Base-by-base conservation (phyloP, 352 stramenopile species). In the Aphanomyces invadans region DNA sequence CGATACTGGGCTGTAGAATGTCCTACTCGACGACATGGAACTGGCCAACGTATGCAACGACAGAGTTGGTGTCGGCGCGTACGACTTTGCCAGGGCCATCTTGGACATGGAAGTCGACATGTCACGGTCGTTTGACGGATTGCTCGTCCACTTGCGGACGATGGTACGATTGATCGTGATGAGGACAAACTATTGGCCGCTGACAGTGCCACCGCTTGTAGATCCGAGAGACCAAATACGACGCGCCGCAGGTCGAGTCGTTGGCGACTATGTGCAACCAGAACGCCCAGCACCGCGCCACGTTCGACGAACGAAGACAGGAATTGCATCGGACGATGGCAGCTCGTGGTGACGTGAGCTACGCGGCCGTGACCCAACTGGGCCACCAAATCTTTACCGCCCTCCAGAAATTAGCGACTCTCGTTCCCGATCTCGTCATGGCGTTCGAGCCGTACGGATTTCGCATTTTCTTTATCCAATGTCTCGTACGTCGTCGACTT, bases 391-490 rank as follows among this genome's bases (percentile, higher is more conserved):
- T 42, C 15, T 42, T 15, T 42, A 15, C 36, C 15, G 36, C 36
- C 36, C 36, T 42, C 15, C 36, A 42, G 36, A 7, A 15, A 15
- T 15, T 42, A 7, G 7, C 36, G 36, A 42, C 36, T 15, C 36
- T 42, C 36, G 36, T 42, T 7, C 36, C 36, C 7, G 36, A 42
- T 15, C 36, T 42, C 15, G 15, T 42, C 36, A 7, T 42, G 36
- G 26, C 46, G 26, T 54, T 54, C 0, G 46, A 54, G 2, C n/a
- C 46, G 7, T 54, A 54, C 21, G 46, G 46, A 12, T 54, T 54
- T 54, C 46, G 46, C n/a, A 54, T 54, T 0, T 29, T 54, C 10
- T 54, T 54, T 54, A 54, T 54, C 26, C 46, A 54, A 29, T 54
- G 46, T n/a, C 46, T 54, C 10, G 46, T 54, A 54, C n/a, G 46